Conservation (phyloP, 192 early-diverging fungal species). For the Entomortierella lignicola region DNA sequence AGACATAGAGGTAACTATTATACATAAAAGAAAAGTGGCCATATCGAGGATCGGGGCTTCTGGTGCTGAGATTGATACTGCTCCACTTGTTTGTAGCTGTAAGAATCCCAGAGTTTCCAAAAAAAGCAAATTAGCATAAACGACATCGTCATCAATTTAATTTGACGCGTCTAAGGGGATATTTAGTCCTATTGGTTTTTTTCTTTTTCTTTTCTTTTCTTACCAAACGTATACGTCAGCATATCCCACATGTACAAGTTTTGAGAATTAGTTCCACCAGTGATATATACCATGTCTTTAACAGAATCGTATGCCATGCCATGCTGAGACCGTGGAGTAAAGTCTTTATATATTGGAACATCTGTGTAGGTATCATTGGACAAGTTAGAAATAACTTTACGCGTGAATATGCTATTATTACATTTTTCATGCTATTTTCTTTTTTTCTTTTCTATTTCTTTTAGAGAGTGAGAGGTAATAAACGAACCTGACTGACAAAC, state of each 20-base stretch:
- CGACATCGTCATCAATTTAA: no score
- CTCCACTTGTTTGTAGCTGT: conserved; percentile 42
- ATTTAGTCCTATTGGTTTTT: no score
- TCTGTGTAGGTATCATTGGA: conserved; percentile 5
- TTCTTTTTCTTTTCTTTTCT: no score
- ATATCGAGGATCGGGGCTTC: conserved; percentile 25
- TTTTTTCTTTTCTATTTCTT: neutral
- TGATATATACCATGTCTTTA: conserved; percentile 50
- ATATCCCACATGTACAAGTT: neutral
- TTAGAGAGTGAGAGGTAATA: neutral
- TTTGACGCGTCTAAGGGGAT: no score
- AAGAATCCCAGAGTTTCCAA: neutral
- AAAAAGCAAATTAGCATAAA: neutral
- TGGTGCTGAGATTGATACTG: neutral
- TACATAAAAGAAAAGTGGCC: conserved; percentile 46
- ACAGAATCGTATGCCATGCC: conserved; percentile 44
- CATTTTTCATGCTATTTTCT: no score
- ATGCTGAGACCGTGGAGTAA: conserved; percentile 42
- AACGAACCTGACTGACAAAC: conserved; percentile 39
- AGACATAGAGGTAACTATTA: conserved; percentile 35
- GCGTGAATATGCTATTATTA: no score
- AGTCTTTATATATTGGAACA: conserved; percentile 29
- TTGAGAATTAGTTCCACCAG: conserved; percentile 30
- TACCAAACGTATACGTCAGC: conserved; percentile 35
- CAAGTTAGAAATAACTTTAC: neutral